phyloP scores from a whole-genome alignment of 2,329 filamentous ascomycete species.

The Diaporthe caulivora region DNA sequence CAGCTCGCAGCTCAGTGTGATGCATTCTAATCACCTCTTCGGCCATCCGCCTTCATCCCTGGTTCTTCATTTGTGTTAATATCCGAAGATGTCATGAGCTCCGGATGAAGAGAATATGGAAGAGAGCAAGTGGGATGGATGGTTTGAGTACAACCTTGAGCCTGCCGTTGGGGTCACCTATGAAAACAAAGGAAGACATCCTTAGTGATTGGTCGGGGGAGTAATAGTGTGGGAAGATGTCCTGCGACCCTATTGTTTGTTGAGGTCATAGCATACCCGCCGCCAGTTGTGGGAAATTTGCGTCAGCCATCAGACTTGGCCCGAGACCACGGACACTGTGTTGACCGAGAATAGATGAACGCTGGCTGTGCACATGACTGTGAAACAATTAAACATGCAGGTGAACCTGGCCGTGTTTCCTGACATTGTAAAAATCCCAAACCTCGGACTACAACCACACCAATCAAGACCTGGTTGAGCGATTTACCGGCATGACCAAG shows the following conservation, averaged over 20 bases:
- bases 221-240: too few relatives aligned
- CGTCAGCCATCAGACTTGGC: slow-evolving; percentile 10
- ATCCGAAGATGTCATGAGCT: too few relatives aligned
- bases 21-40: neutral
- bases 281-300: neutral
- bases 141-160: neutral
- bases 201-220: neutral
- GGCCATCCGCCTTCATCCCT: neutral
- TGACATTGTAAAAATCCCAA: slow-evolving; percentile 6
- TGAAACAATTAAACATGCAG: slow-evolving; percentile 20
- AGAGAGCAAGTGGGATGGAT: neutral
- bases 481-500: slow-evolving; percentile 25
- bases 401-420: neutral
- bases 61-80: neutral
- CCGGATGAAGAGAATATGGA: neutral
- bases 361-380: neutral
- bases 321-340: neutral
- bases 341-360: slow-evolving; percentile 1
- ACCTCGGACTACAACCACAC: neutral
- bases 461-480: slow-evolving; percentile 19
- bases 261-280: neutral
- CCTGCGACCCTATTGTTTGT: neutral
- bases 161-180: neutral
- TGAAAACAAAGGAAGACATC: neutral
- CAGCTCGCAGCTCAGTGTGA: slow-evolving; percentile 39